phyloP scores from a whole-genome alignment of 1,284 basidiomycete species.

The Sanghuangporus sanghuang region DNA sequence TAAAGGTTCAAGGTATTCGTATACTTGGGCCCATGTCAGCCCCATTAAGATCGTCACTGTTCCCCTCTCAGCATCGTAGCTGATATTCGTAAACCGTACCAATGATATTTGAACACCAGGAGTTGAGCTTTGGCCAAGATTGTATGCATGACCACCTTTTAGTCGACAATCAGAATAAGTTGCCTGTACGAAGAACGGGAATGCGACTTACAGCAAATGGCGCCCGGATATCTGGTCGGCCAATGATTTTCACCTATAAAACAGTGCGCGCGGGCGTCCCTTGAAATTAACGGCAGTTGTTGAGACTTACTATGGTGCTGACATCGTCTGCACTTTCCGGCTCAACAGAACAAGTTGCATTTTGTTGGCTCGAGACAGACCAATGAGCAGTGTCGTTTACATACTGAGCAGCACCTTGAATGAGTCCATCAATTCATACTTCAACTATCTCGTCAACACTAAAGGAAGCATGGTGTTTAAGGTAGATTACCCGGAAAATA shows the following conservation, averaged over 20 bases:
- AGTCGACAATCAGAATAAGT: not conserved
- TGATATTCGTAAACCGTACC: slow-evolving; percentile 19
- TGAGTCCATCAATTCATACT: not conserved
- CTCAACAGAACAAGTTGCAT: slow-evolving; percentile 16
- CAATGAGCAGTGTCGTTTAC: slow-evolving; percentile 11
- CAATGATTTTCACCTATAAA: slow-evolving; percentile 4
- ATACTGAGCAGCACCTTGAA: slow-evolving; percentile 10
- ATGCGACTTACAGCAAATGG: slow-evolving; percentile 16
- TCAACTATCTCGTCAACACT: not conserved
- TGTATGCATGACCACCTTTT: slow-evolving; percentile 23
- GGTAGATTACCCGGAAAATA: slow-evolving; percentile 11
- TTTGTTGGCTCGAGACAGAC: slow-evolving; percentile 12
- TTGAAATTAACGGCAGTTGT: not conserved
- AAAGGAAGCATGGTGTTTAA: not conserved
- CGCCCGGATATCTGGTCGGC: slow-evolving; percentile 10
- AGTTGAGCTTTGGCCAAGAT: slow-evolving; percentile 23
- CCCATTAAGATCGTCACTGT: slow-evolving; percentile 20
- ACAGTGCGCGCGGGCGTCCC: not conserved
- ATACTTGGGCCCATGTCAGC: slow-evolving; percentile 23
- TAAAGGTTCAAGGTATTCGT: slow-evolving; percentile 18
- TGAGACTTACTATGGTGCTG: slow-evolving; percentile 12
- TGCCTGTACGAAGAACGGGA: not conserved
- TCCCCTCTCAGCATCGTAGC: slow-evolving; percentile 11
- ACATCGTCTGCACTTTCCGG: slow-evolving; percentile 10
- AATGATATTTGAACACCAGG: slow-evolving; percentile 24